phyloP scores from a whole-genome alignment of 1,284 basidiomycete genomes.

The Vanrija sp. region DNA sequence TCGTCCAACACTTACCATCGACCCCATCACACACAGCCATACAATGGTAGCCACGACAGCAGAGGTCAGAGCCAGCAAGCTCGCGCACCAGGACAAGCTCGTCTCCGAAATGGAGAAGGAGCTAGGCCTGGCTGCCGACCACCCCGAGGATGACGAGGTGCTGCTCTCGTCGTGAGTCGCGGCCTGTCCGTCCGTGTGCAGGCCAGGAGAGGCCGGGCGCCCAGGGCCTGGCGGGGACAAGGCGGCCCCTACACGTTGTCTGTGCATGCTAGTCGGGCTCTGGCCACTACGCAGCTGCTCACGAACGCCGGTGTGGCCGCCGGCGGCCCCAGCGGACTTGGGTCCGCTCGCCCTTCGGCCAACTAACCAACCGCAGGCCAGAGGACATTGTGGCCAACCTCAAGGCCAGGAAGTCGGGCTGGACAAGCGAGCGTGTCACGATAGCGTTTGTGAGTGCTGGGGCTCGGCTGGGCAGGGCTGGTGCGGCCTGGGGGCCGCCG shows the following conservation, averaged over 20 bases:
- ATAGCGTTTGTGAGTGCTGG: slow-evolving; percentile 28
- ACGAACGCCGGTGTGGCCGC: too few species aligned
- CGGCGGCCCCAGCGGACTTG: too few species aligned
- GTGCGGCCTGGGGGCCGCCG: neutral
- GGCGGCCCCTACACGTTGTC: too few species aligned
- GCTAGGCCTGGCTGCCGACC: slow-evolving; percentile 24
- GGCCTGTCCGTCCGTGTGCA: too few species aligned
- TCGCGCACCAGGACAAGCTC: slow-evolving; percentile 22
- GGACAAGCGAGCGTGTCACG: slow-evolving; percentile 34
- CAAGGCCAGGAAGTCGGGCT: slow-evolving; percentile 25
- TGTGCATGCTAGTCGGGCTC: too few species aligned
- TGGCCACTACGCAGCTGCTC: too few species aligned
- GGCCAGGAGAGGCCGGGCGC: too few species aligned
- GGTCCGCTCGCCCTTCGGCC: too few species aligned
- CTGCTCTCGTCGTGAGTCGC: slow-evolving; percentile 7
- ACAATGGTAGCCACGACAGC: neutral
- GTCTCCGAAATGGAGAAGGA: slow-evolving; percentile 23
- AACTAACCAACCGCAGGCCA: slow-evolving; percentile 16
- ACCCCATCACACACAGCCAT: neutral
- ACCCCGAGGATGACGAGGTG: slow-evolving; percentile 24
- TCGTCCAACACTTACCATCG: neutral
- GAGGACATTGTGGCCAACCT: slow-evolving; percentile 29
- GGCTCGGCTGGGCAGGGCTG: neutral
- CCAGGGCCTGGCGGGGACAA: too few species aligned
- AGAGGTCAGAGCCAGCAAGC: slow-evolving; percentile 13